A percentile compares a stretch with the other conserved stretches of the same genome.
Conservation (phyloP, 306 rosid species). For the Comarum palustre region DNA sequence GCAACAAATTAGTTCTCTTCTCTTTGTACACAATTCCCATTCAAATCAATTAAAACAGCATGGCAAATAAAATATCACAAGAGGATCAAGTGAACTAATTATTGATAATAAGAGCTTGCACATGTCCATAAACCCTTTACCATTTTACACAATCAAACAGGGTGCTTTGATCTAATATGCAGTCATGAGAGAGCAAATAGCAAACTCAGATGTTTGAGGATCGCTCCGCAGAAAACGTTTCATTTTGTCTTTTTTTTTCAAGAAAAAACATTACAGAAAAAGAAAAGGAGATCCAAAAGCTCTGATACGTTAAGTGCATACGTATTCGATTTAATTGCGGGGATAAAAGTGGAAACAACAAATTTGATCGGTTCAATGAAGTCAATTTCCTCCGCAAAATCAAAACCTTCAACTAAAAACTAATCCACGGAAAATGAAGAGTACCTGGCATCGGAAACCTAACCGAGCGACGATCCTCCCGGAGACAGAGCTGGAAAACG, state of each 20-base stretch:
- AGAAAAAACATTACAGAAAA: not conserved
- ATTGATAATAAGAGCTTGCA: not conserved
- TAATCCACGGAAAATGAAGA: not conserved
- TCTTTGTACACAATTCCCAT: not conserved
- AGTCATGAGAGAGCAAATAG: not conserved
- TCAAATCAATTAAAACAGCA: not conserved
- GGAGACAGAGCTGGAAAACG: not conserved
- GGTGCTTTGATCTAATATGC: not conserved
- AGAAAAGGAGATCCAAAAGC: not conserved
- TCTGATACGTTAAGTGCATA: not conserved
- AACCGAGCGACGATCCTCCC: constrained; percentile 34
- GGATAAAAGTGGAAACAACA: not conserved
- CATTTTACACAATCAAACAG: not conserved
- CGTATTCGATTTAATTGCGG: not conserved
- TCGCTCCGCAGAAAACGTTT: too few species aligned
- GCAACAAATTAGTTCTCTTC: constrained; percentile 22
- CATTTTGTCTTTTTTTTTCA: too few species aligned
- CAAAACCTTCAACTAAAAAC: not conserved
- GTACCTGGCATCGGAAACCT: constrained; percentile 29
- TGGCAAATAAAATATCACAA: not conserved
- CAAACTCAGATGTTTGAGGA: too few species aligned
- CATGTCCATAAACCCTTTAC: not conserved
- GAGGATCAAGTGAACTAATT: not conserved
- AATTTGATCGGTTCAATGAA: not conserved
- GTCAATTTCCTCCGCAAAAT: not conserved